Evolutionary conservation across 495 filamentous ascomycete genomes (phyloP).

Genomic region (Podospora australis): DNA sequence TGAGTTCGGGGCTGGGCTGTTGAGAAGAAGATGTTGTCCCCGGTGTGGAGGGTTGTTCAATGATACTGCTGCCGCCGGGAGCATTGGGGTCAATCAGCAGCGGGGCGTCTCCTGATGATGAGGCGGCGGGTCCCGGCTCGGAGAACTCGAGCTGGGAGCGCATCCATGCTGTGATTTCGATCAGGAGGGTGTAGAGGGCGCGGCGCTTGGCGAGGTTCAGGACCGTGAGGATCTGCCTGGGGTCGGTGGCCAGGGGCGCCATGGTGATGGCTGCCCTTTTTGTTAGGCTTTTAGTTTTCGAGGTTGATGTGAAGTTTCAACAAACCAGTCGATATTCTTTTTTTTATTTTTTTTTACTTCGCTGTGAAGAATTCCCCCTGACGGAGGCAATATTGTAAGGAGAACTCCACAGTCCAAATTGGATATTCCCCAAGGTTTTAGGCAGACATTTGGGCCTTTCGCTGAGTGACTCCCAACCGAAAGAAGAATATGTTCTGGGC

Average conservation of each 20-base stretch:
- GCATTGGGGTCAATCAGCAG: slow-evolving; percentile 11
- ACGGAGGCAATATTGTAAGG: no score
- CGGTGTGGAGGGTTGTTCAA: neutral
- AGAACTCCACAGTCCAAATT: no score
- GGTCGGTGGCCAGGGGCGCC: slow-evolving; percentile 40
- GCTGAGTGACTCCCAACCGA: no score
- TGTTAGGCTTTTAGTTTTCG: no score
- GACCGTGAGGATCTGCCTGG: slow-evolving; percentile 37
- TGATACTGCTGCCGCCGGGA: slow-evolving; percentile 8
- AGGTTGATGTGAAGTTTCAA: no score
- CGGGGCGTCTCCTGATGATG: neutral
- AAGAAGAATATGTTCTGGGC: no score
- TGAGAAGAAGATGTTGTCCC: neutral
- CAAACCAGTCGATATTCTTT: no score
- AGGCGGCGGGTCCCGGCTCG: neutral
- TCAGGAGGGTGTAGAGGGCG: slow-evolving; percentile 33
- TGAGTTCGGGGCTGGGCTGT: slow-evolving; percentile 25
- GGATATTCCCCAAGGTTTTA: no score
- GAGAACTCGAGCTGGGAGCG: slow-evolving; percentile 34
- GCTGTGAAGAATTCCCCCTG: no score
- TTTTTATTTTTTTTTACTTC: no score
- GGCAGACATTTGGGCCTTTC: no score
- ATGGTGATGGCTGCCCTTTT: slow-evolving; percentile 26
- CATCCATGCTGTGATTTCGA: slow-evolving; percentile 35
- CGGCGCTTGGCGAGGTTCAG: slow-evolving; percentile 37